These are phyloP conservation scores for Pythium diclinum DNA, from an alignment of 352 stramenopile genomes.

Conservation along the genomic window DNA sequence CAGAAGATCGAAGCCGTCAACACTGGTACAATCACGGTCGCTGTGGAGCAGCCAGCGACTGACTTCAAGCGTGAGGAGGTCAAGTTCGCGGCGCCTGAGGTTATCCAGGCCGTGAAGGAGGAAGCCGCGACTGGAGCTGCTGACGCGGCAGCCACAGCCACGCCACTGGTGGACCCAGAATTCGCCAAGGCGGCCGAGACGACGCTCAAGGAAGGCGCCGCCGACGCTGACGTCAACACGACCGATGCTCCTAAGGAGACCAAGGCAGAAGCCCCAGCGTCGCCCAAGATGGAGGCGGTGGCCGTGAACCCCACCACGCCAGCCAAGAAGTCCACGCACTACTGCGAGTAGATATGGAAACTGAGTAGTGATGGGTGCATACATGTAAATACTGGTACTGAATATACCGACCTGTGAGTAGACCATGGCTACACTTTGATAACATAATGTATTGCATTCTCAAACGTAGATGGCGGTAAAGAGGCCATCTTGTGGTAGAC, in stretches of 20 bases:
- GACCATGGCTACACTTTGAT: too few species aligned
- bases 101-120: slow-evolving; percentile 43
- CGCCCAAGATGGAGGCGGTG: too few species aligned
- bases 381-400: too few species aligned
- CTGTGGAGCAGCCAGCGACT: slow-evolving; percentile 32
- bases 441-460: too few species aligned
- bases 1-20: slow-evolving; percentile 50
- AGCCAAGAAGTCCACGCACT: too few species aligned
- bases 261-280: not conserved
- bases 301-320: too few species aligned
- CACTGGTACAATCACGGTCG: slow-evolving; percentile 43
- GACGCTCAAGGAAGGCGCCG: slow-evolving; percentile 25
- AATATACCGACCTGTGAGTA: too few species aligned
- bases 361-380: too few species aligned
- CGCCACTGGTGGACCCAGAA: slow-evolving; percentile 32
- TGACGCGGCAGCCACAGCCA: not conserved
- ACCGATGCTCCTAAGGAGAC: too few species aligned
- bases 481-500: too few species aligned
- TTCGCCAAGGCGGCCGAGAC: slow-evolving; percentile 37
- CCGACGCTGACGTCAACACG: not conserved
- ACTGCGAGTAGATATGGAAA: too few species aligned
- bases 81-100: slow-evolving; percentile 40
- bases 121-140: not conserved
- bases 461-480: too few species aligned
- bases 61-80: slow-evolving; percentile 46